Conservation (phyloP, 176 grass and related monocot species). For the Lolium multiflorum region DNA sequence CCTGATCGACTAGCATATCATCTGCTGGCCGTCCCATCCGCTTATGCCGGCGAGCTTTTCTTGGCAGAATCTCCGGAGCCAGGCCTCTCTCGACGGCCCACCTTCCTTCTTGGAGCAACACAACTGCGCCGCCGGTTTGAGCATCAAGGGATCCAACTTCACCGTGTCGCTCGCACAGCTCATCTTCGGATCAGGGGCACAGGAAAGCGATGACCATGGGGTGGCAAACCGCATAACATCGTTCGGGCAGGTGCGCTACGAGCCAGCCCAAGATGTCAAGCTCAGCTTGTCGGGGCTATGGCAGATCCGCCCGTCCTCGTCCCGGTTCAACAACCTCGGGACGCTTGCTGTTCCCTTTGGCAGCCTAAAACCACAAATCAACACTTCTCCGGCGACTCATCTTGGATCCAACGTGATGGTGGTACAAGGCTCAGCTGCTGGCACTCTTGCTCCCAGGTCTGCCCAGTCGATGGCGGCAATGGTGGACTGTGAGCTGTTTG, state of each 20-base stretch:
- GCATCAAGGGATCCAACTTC: conserved; percentile 53
- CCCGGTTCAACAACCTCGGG: conserved; percentile 46
- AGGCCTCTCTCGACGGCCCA: conserved; percentile 45
- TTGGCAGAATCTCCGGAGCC: conserved; percentile 48
- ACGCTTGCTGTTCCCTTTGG: conserved; percentile 45
- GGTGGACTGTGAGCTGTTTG: conserved; percentile 66
- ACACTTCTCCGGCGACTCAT: neutral
- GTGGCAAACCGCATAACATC: conserved; percentile 48
- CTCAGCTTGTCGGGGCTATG: conserved; percentile 71
- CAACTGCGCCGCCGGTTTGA: conserved; percentile 65
- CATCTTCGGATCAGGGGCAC: conserved; percentile 45
- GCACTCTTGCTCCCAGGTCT: neutral
- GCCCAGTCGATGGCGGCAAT: neutral
- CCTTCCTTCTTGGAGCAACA: conserved; percentile 56
- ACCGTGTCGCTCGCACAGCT: conserved; percentile 62
- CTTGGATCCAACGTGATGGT: neutral
- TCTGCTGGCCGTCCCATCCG: neutral
- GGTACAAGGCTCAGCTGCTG: neutral
- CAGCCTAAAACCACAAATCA: conserved; percentile 26
- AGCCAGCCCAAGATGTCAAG: conserved; percentile 54
- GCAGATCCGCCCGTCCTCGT: conserved; percentile 40
- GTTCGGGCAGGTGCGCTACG: conserved; percentile 57
- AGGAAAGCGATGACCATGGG: neutral
- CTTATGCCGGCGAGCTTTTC: conserved; percentile 18
- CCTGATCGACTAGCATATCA: neutral